These are phyloP conservation scores for Lipomyces orientalis DNA, from an alignment of 805 yeast genomes.

Conservation along the genomic window DNA sequence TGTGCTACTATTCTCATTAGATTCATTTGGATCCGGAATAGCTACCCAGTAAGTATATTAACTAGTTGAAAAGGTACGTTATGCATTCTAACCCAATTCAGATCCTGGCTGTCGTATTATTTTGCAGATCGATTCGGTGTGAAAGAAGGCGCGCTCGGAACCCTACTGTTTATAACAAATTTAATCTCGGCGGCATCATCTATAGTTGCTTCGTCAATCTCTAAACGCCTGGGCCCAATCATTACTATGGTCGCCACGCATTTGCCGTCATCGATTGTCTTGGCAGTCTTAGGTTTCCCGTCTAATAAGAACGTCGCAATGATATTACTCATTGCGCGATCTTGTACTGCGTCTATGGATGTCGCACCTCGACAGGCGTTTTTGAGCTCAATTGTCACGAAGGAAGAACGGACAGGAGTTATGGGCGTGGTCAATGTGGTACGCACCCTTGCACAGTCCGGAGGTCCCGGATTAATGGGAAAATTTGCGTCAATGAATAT, in stretches of 20 bases:
- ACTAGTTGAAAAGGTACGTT: not conserved
- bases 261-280: conserved; percentile 74
- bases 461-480: conserved; percentile 85
- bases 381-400: conserved; percentile 67
- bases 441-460: conserved; percentile 80
- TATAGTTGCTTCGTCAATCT: conserved; percentile 73
- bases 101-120: conserved; percentile 82
- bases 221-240: conserved; percentile 76
- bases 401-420: conserved; percentile 70
- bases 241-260: conserved; percentile 76
- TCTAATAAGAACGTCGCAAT: conserved; percentile 55
- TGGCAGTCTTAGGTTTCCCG: conserved; percentile 58
- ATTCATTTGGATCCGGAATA: conserved; percentile 86
- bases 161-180: conserved; percentile 68
- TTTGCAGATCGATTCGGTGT: conserved; percentile 62
- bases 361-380: conserved; percentile 89
- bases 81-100: not conserved
- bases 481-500: conserved; percentile 57
- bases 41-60: conserved; percentile 62
- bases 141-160: conserved; percentile 65
- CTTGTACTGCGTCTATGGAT: conserved; percentile 78
- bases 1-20: conserved; percentile 66
- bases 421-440: conserved; percentile 87
- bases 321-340: conserved; percentile 58
- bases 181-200: conserved; percentile 70